Percentiles rank a stretch among this genome's conserved stretches.
phyloP scores from a whole-genome alignment of 352 stramenopile genomes.

The Peronospora belbahrii region DNA sequence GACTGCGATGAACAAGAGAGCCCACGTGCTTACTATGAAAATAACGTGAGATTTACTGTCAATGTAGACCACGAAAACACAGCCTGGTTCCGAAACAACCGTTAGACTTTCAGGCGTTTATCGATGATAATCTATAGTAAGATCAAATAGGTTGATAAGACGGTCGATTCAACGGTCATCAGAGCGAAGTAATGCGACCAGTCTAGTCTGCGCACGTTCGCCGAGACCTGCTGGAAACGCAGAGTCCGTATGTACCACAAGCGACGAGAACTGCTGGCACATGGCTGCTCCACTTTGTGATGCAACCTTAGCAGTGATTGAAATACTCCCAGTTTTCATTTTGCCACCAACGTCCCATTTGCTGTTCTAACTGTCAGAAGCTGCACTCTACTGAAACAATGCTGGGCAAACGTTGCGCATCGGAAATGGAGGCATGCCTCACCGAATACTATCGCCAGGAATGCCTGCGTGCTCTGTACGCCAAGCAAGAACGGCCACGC shows the following conservation, averaged over 20 bases:
- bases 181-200: constrained; percentile 18
- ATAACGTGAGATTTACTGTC: not conserved
- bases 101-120: constrained; percentile 2
- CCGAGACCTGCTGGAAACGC: constrained; percentile 37
- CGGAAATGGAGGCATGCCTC: constrained; percentile 63
- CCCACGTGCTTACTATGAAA: constrained; percentile 3
- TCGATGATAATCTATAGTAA: constrained; percentile 6
- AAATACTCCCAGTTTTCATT: constrained; percentile 37
- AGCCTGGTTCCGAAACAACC: constrained; percentile 13
- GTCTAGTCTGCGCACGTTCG: constrained; percentile 31
- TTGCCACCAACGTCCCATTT: constrained; percentile 27
- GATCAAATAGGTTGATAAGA: constrained; percentile 10
- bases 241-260: constrained; percentile 24
- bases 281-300: constrained; percentile 13
- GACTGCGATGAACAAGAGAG: constrained; percentile 14
- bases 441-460: constrained; percentile 82
- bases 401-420: constrained; percentile 64
- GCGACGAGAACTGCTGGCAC: constrained; percentile 26
- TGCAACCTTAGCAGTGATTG: too few species aligned
- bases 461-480: constrained; percentile 69
- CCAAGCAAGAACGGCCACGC: constrained; percentile 40
- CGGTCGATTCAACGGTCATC: constrained; percentile 5
- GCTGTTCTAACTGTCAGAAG: constrained; percentile 1
- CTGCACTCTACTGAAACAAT: constrained; percentile 22
- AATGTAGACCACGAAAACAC: not conserved